These are phyloP conservation scores for Fusarium siculi DNA, from an alignment of 2,329 filamentous ascomycete genomes.

Conservation along the genomic window DNA sequence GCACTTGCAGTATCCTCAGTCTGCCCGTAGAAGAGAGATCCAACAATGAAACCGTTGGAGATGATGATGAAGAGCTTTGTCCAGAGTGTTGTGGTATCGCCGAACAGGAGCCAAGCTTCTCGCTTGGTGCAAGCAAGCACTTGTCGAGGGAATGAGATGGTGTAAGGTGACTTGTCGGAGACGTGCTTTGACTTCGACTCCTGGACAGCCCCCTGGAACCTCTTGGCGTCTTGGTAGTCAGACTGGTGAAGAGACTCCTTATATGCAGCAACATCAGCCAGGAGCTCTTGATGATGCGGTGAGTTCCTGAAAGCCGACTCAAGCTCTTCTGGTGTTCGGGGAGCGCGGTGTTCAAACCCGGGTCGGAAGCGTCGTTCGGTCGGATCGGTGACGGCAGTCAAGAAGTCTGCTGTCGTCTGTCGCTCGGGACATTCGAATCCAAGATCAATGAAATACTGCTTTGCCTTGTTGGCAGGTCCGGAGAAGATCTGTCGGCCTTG, in stretches of 20 bases:
- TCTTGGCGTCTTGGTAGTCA: conserved; percentile 68
- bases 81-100: conserved; percentile 78
- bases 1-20: conserved; percentile 68
- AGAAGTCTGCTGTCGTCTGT: conserved; percentile 66
- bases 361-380: conserved; percentile 74
- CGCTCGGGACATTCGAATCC: conserved; percentile 76
- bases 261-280: conserved; percentile 66
- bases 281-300: conserved; percentile 66
- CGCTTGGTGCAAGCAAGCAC: conserved; percentile 75
- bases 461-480: conserved; percentile 69
- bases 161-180: conserved; percentile 76
- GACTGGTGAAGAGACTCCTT: conserved; percentile 59
- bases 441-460: conserved; percentile 72
- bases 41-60: conserved; percentile 77
- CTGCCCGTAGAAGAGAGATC: conserved; percentile 80
- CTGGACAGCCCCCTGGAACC: conserved; percentile 74
- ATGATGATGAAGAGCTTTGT: conserved; percentile 85
- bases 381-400: conserved; percentile 62
- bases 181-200: conserved; percentile 77
- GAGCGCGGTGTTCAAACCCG: conserved; percentile 71
- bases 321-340: conserved; percentile 75
- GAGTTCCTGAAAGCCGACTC: conserved; percentile 73
- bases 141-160: conserved; percentile 78
- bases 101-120: conserved; percentile 81
- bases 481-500: conserved; percentile 75